Conservation (phyloP, 2,329 filamentous ascomycete genomes). For the Dactylella cylindrospora region DNA sequence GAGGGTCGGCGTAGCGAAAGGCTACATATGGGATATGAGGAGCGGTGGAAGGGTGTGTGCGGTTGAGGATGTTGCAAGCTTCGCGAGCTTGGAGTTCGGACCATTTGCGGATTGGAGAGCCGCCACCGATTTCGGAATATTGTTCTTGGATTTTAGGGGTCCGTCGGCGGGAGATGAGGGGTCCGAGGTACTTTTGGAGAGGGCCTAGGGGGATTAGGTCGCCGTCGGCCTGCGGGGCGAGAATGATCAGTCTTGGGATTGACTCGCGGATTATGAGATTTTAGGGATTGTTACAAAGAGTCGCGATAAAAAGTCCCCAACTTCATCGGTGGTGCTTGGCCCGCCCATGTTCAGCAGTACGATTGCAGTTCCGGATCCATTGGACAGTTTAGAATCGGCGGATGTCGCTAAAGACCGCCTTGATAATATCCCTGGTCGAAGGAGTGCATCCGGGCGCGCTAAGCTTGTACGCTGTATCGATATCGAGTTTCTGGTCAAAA, state of each 20-base stretch:
- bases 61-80: conserved; percentile 97
- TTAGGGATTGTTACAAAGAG: conserved; percentile 68
- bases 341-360: conserved; percentile 99
- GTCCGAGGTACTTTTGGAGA: conserved; percentile 85
- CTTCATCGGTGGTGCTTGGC: conserved; percentile 82
- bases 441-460: not conserved
- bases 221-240: conserved; percentile 71
- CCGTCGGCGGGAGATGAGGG: conserved; percentile 78
- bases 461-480: not conserved
- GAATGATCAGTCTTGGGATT: not conserved
- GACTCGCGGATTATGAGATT: not conserved
- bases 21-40: conserved; percentile 97
- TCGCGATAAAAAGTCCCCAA: conserved; percentile 83
- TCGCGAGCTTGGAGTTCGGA: conserved; percentile 89
- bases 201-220: conserved; percentile 95
- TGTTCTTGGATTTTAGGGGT: conserved; percentile 97
- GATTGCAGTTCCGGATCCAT: conserved; percentile 69
- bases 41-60: conserved; percentile 85
- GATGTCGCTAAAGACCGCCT: conserved; percentile 21
- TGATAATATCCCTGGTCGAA: conserved; percentile 1
- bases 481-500: not conserved
- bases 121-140: conserved; percentile 90
- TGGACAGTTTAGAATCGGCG: not conserved
- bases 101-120: conserved; percentile 98
- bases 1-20: conserved; percentile 88